phyloP scores from a whole-genome alignment of 192 early-diverging fungal genomes.

The Bifiguratus adelaidae region DNA sequence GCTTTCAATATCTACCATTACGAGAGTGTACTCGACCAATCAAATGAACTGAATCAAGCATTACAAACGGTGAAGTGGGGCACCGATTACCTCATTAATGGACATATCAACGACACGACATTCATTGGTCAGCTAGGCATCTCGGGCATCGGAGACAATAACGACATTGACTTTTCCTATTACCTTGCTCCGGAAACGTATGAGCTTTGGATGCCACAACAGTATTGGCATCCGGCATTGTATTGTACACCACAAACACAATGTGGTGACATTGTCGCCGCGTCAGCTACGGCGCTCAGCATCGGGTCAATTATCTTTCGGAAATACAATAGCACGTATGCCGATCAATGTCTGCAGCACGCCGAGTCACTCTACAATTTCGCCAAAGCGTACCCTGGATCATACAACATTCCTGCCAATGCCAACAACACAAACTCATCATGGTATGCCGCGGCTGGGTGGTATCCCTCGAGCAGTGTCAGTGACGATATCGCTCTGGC shows the following conservation, averaged over 20 bases:
- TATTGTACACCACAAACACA: conserved; percentile 18
- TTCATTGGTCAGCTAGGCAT: conserved; percentile 30
- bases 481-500: conserved; percentile 45
- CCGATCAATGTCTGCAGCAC: conserved; percentile 28
- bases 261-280: conserved; percentile 22
- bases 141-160: conserved; percentile 16
- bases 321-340: conserved; percentile 29
- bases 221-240: conserved; percentile 15
- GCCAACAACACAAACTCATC: conserved; percentile 17
- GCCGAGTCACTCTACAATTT: conserved; percentile 32
- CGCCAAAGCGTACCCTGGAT: conserved; percentile 18
- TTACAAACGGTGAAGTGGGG: conserved; percentile 22
- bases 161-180: conserved; percentile 39
- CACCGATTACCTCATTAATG: conserved; percentile 45
- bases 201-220: conserved; percentile 24
- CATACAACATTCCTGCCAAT: conserved; percentile 16
- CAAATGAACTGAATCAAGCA: conserved; percentile 24
- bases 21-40: conserved; percentile 25
- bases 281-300: conserved; percentile 44
- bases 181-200: conserved; percentile 42
- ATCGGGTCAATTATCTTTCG: conserved; percentile 38
- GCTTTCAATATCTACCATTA: conserved; percentile 35
- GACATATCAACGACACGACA: conserved; percentile 35
- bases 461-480: conserved; percentile 37
- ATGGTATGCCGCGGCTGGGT: conserved; percentile 23